phyloP scores from a whole-genome alignment of 805 yeast genomes.

The Brettanomyces naardenensis region DNA sequence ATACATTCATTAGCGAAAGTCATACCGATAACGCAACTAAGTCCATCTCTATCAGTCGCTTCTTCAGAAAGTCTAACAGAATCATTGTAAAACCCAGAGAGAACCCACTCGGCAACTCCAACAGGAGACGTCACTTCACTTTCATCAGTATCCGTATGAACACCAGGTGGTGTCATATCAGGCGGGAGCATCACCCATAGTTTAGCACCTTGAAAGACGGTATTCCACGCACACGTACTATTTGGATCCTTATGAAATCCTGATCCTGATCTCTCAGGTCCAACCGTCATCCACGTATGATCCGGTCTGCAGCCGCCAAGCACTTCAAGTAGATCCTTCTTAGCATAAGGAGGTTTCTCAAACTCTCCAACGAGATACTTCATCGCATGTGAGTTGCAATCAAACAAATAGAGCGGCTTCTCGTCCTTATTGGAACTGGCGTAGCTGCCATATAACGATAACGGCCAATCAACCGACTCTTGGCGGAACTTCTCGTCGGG shows the following conservation, averaged over 20 bases:
- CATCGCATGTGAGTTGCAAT: conserved; percentile 70
- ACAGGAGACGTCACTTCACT: conserved; percentile 87
- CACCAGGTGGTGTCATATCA: conserved; percentile 72
- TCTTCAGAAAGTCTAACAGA: conserved; percentile 42
- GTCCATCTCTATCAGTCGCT: conserved; percentile 16
- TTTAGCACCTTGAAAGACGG: conserved; percentile 65
- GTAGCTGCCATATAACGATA: conserved; percentile 54
- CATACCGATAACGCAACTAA: conserved; percentile 55
- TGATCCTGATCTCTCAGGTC: conserved; percentile 77
- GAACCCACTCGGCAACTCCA: conserved; percentile 90
- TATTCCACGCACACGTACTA: conserved; percentile 86
- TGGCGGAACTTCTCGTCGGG: conserved; percentile 65
- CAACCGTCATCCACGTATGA: conserved; percentile 86
- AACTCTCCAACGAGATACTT: conserved; percentile 41
- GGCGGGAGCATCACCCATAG: conserved; percentile 91
- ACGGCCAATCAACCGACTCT: conserved; percentile 78
- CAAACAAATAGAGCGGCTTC: conserved; percentile 79
- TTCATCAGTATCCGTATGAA: conserved; percentile 65
- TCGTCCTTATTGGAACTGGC: conserved; percentile 62
- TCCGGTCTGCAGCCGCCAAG: conserved; percentile 62
- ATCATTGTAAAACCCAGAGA: conserved; percentile 74
- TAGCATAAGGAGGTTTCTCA: conserved; percentile 44
- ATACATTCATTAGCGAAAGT: conserved; percentile 79
- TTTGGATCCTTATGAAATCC: conserved; percentile 94
- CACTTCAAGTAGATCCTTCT: conserved; percentile 39